Evolutionary conservation across 2,329 filamentous ascomycete genomes (phyloP).

Genomic region (Hypoxylon sp.): DNA sequence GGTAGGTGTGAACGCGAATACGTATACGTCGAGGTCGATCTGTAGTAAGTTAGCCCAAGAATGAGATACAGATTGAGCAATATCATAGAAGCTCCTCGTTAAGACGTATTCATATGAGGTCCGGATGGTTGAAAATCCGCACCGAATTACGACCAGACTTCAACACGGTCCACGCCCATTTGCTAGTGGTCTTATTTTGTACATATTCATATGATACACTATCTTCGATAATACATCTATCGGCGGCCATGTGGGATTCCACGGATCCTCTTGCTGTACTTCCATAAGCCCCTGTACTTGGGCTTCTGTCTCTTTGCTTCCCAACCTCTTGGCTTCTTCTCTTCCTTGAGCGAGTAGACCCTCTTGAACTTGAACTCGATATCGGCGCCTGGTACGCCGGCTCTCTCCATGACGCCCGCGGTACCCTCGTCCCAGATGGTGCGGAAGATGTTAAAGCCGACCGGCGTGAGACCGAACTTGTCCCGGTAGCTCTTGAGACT

Average conservation of each 20-base stretch:
- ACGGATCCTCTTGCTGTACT: slow-evolving; percentile 73
- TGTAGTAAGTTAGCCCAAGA: not conserved
- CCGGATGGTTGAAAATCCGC: not conserved
- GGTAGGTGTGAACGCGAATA: not conserved
- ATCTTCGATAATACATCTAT: slow-evolving; percentile 33
- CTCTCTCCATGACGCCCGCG: slow-evolving; percentile 86
- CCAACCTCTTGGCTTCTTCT: slow-evolving; percentile 74
- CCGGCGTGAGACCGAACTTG: slow-evolving; percentile 77
- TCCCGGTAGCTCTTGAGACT: slow-evolving; percentile 81
- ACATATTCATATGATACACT: slow-evolving; percentile 46
- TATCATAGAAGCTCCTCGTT: not conserved
- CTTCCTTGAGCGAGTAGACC: slow-evolving; percentile 76
- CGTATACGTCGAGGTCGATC: not conserved
- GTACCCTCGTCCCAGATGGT: slow-evolving; percentile 91
- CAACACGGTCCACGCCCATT: slow-evolving; percentile 18
- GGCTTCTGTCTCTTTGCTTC: slow-evolving; percentile 75
- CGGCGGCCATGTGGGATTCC: slow-evolving; percentile 45
- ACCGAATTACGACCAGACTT: not conserved
- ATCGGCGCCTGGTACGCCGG: slow-evolving; percentile 81
- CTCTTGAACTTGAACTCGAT: slow-evolving; percentile 88
- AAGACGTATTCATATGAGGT: not conserved
- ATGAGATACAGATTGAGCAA: not conserved
- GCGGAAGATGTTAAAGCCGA: slow-evolving; percentile 91
- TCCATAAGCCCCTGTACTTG: slow-evolving; percentile 76
- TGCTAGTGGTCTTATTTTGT: slow-evolving; percentile 39